Evolutionary conservation across 805 yeast genomes (phyloP), one percentile per base, ranked within the genome.

Genomic region (Kodamaea hsintzibuensis): DNA sequence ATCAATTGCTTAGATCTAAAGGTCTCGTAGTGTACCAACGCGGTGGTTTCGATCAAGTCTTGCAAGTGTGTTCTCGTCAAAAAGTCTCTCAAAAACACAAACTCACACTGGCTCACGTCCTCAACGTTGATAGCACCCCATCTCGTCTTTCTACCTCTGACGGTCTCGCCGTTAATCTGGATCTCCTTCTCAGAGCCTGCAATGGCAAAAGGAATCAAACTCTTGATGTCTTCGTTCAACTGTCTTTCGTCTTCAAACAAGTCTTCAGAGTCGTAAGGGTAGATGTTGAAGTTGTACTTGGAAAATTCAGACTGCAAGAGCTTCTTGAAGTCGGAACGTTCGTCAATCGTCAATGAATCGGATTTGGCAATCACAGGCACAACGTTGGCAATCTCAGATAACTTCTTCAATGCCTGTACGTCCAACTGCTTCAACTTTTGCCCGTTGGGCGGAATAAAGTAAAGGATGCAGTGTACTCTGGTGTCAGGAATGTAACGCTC

Each of bases 51-150:
- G 64, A 95, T 92, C 70, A 95, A 84, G 70, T 93, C 98, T 71
- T 91, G 98, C 65, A 95, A 79, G 71, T 95, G 98, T 7, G 98
- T 91, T 76, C 97, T 85, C 46, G 97, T 91, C 66, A 95, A 82
- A 71, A 95, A 95, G 70, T 91, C 96, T 74, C 98, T 84, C 67
- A 95, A 83, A 63, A 90, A 91, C 39, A 91, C 90, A 78, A 95
- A 95, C 76, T 95, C 99, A 74, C 97, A 91, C 74, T 95, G 98
- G 52, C 87, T 83, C 51, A 90, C 91, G 74, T 95, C 97, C 74
- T 92, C 98, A 57, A 95, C 90, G 70, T 91, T 89, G 65, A 93
- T 88, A 14, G 88, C 81, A 19, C 98, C 98, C 97, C 97, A 93
- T 67, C 87, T 85, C 53, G 96, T 91, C 74, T 89, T 85, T 74